These are phyloP conservation scores for Suhomyces xylopsoci DNA, from an alignment of 805 yeast species.

Conservation along the genomic window DNA sequence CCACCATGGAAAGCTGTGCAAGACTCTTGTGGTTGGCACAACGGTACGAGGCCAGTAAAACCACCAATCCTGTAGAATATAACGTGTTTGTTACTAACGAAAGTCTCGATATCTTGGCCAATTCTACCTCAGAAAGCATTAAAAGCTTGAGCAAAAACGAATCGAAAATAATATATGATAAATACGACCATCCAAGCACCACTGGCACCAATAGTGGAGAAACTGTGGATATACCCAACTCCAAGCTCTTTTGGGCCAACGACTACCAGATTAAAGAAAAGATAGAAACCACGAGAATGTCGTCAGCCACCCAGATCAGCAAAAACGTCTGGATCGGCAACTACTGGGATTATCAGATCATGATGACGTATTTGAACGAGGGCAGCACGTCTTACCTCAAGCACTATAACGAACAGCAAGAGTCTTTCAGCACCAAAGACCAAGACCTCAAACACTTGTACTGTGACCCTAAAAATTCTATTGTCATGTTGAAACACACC, in stretches of 20 bases:
- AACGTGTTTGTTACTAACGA: slow-evolving; percentile 20
- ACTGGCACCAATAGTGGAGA: not conserved
- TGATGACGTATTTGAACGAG: slow-evolving; percentile 15
- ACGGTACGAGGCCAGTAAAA: slow-evolving; percentile 17
- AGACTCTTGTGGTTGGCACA: slow-evolving; percentile 40
- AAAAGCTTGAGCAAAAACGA: slow-evolving; percentile 1
- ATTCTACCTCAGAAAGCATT: not conserved
- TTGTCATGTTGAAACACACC: slow-evolving; percentile 24
- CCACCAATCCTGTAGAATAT: slow-evolving; percentile 7
- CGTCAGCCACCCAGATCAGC: slow-evolving; percentile 63
- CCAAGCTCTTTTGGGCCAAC: slow-evolving; percentile 50
- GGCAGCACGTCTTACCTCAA: slow-evolving; percentile 10
- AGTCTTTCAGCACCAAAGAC: slow-evolving; percentile 1
- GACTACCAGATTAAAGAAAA: slow-evolving; percentile 72
- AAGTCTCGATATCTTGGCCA: slow-evolving; percentile 13
- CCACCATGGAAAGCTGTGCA: slow-evolving; percentile 20
- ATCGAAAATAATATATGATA: slow-evolving; percentile 2
- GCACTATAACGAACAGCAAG: slow-evolving; percentile 3
- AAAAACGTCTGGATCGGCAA: slow-evolving; percentile 79
- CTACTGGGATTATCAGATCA: slow-evolving; percentile 60
- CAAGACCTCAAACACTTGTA: slow-evolving; percentile 25
- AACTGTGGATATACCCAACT: slow-evolving; percentile 1
- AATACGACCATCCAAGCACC: slow-evolving; percentile 4
- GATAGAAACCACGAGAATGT: slow-evolving; percentile 80
- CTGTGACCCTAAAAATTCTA: slow-evolving; percentile 51